Conservation (phyloP, 495 filamentous ascomycete species). For the Clohesyomyces aquaticus region DNA sequence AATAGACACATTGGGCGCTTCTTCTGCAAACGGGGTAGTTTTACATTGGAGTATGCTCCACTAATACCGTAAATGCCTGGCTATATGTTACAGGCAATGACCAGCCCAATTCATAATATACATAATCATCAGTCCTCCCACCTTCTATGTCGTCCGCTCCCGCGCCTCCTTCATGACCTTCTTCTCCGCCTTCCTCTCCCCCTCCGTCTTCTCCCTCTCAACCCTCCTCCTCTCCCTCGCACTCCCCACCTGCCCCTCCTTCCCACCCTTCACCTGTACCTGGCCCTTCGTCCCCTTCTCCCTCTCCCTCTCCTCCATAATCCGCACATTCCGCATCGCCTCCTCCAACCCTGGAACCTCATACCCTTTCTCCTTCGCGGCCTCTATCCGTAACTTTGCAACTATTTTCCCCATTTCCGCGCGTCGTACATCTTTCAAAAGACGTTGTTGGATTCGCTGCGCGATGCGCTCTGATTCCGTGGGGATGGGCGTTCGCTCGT, state of each 20-base stretch:
- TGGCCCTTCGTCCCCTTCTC: constrained; percentile 35
- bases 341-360: constrained; percentile 40
- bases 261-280: constrained; percentile 11
- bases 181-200: constrained; percentile 38
- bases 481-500: constrained; percentile 65
- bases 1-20: neutral
- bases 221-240: constrained; percentile 34
- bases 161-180: constrained; percentile 30
- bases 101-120: too few species aligned
- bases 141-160: constrained; percentile 21
- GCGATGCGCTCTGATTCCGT: constrained; percentile 64
- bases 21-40: neutral
- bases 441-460: constrained; percentile 51
- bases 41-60: neutral
- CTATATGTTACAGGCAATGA: constrained; percentile 20
- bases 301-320: constrained; percentile 35
- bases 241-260: constrained; percentile 20
- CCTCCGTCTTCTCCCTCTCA: constrained; percentile 26
- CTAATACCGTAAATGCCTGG: constrained; percentile 3
- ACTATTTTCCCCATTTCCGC: constrained; percentile 17
- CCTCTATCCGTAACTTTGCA: constrained; percentile 33
- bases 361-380: constrained; percentile 38
- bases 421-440: constrained; percentile 43
- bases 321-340: constrained; percentile 32
- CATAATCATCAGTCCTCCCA: neutral